Base-by-base conservation (phyloP, 805 yeast genomes). In the Starmera pachycereana region DNA sequence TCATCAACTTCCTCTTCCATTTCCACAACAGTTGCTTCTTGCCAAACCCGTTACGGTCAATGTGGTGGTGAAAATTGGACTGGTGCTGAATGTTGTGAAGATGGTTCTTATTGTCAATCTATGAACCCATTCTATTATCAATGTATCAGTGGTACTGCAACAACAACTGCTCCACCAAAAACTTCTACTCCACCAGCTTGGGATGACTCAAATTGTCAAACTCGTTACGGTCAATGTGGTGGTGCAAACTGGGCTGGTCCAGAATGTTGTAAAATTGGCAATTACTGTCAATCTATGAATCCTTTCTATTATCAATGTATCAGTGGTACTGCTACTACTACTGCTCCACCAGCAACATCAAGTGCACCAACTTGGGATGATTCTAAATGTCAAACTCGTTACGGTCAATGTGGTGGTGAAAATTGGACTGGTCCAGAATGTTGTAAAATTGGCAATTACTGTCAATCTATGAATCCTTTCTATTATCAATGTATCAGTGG, bases 381-480 rank as follows among this genome's bases (percentile, higher is more conserved):
- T 7, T 22, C 25, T 22, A 22, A 22, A 22, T 22, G 25, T 12
- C 13, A 12, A 29, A 11, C 34, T 9, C 11, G 22, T 12, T 32
- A 39, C 29, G 48, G 40, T 9, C 43, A 37, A 25, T 50, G 52
- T 41, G 54, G 54, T 35, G 50, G 52, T 38, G 35, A 12, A 7
- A 31, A 36, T 10, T 45, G 37, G 37, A 31, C 34, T 6, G 46
- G 44, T 3, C 37, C 45, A 8, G 40, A 47, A 6, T 32, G 33
- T 13, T 51, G 53, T 37, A 42, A 33, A 7, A 16, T 14, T 3
- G 48, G 44, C 6, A 36, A 35, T 25, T 31, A 38, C 25, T 51
- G 53, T 36, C 5, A 14, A 3, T 35, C 47, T 11, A 37, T 33
- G 16, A 44, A 47, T 31, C 41, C 40, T 4, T 48, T 12, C 28